Evolutionary conservation across 495 filamentous ascomycete species (phyloP).

Genomic region (Poronia punctata): DNA sequence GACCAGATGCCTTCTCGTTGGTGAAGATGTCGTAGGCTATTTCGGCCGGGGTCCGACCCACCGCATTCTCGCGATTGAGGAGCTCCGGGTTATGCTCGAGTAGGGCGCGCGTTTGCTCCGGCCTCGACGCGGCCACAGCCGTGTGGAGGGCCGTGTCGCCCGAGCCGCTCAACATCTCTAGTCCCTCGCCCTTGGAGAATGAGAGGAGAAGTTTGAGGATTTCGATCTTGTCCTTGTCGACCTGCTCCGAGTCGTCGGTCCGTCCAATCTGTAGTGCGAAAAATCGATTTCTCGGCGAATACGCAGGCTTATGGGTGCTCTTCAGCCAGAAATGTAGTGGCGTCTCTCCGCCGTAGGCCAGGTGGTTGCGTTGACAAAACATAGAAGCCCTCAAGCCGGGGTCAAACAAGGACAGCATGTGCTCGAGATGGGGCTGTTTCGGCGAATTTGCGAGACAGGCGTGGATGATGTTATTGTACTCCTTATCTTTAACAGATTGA

Average conservation of each 20-base stretch:
- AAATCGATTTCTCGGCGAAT: too few species aligned
- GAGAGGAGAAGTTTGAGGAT: conserved; percentile 39
- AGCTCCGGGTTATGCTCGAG: conserved; percentile 50
- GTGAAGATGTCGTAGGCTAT: conserved; percentile 51
- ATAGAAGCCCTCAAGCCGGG: conserved; percentile 31
- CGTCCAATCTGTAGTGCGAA: too few species aligned
- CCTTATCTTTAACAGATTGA: conserved; percentile 46
- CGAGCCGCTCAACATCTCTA: conserved; percentile 56
- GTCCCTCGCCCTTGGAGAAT: conserved; percentile 44
- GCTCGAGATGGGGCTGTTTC: conserved; percentile 23
- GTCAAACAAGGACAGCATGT: conserved; percentile 49
- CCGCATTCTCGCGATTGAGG: conserved; percentile 60
- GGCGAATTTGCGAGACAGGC: conserved; percentile 34
- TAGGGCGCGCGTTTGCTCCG: conserved; percentile 37
- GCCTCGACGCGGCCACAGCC: conserved; percentile 35
- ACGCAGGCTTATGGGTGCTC: conserved; percentile 7
- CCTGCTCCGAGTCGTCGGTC: conserved; percentile 7
- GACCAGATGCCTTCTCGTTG: conserved; percentile 15
- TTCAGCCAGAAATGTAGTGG: conserved; percentile 35
- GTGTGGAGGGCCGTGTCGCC: conserved; percentile 61
- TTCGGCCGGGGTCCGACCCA: conserved; percentile 61
- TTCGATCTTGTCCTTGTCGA: conserved; percentile 13
- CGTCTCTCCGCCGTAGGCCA: conserved; percentile 27
- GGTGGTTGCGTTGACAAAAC: conserved; percentile 32
- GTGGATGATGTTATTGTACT: conserved; percentile 56